A percentile compares a stretch with the other conserved stretches of the same genome.
Evolutionary conservation across 331 rosid genomes (phyloP).

Genomic region (Phaseolus coccineus): DNA sequence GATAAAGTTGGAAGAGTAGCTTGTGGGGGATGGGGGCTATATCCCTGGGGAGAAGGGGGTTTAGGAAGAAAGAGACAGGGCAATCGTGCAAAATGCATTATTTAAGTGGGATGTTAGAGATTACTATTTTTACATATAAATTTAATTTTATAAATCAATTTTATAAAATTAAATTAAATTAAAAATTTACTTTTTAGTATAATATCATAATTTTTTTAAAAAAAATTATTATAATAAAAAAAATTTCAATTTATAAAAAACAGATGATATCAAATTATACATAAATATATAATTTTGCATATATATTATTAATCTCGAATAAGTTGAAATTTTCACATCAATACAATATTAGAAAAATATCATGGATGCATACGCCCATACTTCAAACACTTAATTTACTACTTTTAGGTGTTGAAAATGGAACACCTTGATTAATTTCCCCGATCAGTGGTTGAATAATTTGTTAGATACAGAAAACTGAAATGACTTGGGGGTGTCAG

Average conservation of each 20-base stretch:
- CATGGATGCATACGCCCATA: constrained; percentile 1
- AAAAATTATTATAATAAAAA: too few relatives aligned
- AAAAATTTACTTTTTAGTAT: too few relatives aligned
- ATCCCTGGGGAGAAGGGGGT: background rate
- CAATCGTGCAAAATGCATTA: constrained; percentile 47
- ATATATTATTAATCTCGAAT: too few relatives aligned
- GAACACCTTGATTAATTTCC: constrained; percentile 28
- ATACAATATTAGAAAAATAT: too few relatives aligned
- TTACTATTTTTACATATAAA: too few relatives aligned
- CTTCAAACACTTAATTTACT: constrained; percentile 23
- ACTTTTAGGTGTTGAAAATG: constrained; percentile 57
- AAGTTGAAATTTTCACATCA: too few relatives aligned
- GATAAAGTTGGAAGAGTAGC: constrained; percentile 11
- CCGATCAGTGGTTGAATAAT: constrained; percentile 38
- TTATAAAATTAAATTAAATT: too few relatives aligned
- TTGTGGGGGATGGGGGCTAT: background rate
- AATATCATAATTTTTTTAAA: too few relatives aligned
- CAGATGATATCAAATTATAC: too few relatives aligned
- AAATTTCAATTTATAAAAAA: too few relatives aligned
- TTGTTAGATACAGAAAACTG: constrained; percentile 43
- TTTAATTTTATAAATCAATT: too few relatives aligned
- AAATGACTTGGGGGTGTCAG: constrained; percentile 41
- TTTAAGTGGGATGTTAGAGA: background rate
- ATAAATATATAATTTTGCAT: too few relatives aligned
- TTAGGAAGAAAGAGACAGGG: constrained; percentile 45